Conservation (phyloP, 352 stramenopile genomes). For the Peronospora farinosa region DNA sequence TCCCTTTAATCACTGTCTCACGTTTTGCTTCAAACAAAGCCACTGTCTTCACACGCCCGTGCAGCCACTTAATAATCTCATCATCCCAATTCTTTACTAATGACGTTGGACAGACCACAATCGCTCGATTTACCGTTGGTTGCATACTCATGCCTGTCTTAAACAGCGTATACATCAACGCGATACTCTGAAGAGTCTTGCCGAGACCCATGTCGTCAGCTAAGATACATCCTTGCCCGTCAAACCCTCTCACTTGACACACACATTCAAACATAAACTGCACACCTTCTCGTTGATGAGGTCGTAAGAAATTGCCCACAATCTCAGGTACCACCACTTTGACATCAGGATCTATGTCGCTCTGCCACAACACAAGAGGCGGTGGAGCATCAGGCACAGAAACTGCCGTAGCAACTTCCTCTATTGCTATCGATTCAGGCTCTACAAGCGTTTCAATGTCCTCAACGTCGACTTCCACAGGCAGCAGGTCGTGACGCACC, state of each 20-base stretch:
- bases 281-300: conserved; percentile 94
- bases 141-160: conserved; percentile 59
- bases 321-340: conserved; percentile 84
- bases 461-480: conserved; percentile 58
- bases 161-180: conserved; percentile 81
- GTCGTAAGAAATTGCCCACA: conserved; percentile 91
- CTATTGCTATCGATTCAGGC: conserved; percentile 9
- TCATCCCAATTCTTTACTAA: conserved; percentile 89
- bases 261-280: conserved; percentile 97
- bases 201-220: conserved; percentile 86
- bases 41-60: conserved; percentile 76
- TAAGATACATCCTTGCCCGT: conserved; percentile 81
- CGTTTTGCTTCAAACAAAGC: conserved; percentile 78
- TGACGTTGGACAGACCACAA: conserved; percentile 82
- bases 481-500: conserved; percentile 56
- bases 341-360: conserved; percentile 48
- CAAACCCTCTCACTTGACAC: conserved; percentile 60
- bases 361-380: conserved; percentile 78
- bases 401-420: conserved; percentile 19
- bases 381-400: conserved; percentile 36
- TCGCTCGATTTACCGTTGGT: conserved; percentile 61
- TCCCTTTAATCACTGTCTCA: conserved; percentile 76
- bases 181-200: conserved; percentile 85
- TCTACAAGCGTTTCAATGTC: conserved; percentile 39
- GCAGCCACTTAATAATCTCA: conserved; percentile 85